These are phyloP conservation scores for Termitomyces titanicus DNA, from an alignment of 768 basidiomycete species.

Conservation along the genomic window DNA sequence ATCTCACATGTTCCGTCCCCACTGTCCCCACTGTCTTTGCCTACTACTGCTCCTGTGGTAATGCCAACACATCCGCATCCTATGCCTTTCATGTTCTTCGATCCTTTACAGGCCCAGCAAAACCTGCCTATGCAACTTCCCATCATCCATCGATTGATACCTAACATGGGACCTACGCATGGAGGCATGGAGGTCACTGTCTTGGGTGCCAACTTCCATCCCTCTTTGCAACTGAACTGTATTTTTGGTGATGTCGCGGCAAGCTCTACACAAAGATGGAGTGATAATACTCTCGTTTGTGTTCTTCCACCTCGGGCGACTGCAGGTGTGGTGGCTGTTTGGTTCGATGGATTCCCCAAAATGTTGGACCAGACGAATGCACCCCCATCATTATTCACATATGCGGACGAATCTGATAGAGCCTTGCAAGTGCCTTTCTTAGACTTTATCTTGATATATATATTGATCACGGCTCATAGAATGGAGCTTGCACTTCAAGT, in stretches of 20 bases:
- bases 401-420: conserved; percentile 86
- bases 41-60: conserved; percentile 21
- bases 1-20: conserved; percentile 24
- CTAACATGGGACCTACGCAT: conserved; percentile 78
- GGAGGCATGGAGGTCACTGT: conserved; percentile 96
- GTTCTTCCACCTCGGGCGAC: conserved; percentile 77
- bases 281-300: conserved; percentile 90
- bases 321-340: conserved; percentile 87
- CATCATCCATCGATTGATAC: conserved; percentile 82
- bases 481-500: conserved; percentile 97
- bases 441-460: conserved; percentile 1
- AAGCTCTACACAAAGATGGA: conserved; percentile 86
- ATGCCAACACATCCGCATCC: conserved; percentile 34
- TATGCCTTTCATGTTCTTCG: conserved; percentile 62
- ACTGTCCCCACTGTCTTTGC: conserved; percentile 24
- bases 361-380: conserved; percentile 46
- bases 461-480: conserved; percentile 35
- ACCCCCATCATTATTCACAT: conserved; percentile 74
- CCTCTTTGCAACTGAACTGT: conserved; percentile 65
- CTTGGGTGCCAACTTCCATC: conserved; percentile 87
- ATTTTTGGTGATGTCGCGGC: conserved; percentile 83
- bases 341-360: conserved; percentile 76
- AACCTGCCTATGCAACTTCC: conserved; percentile 52
- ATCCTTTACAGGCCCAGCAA: conserved; percentile 44
- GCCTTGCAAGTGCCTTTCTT: conserved; percentile 60